These are phyloP conservation scores for Dothistroma septosporum DNA, from an alignment of 2,329 filamentous ascomycete genomes.

Conservation along the genomic window DNA sequence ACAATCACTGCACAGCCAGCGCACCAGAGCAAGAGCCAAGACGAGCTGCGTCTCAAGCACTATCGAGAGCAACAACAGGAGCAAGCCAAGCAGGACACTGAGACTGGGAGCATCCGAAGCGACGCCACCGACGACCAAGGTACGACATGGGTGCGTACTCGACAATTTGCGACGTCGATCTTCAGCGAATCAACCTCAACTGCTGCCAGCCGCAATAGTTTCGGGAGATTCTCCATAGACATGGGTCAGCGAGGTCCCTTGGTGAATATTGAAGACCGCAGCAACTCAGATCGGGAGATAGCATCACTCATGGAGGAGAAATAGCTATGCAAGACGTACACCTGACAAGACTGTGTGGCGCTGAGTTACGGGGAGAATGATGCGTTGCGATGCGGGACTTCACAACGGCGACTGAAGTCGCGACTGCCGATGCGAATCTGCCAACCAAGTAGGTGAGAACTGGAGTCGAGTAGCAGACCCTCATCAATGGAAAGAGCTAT, in stretches of 20 bases:
- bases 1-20: background rate
- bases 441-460: too few species aligned
- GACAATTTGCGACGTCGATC: background rate
- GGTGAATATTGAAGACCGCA: background rate
- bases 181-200: background rate
- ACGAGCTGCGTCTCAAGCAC: background rate
- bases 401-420: too few species aligned
- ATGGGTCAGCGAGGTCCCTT: background rate
- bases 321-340: background rate
- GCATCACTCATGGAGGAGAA: background rate
- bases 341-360: background rate
- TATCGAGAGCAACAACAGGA: background rate
- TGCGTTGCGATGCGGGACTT: too few species aligned
- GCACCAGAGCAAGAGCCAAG: background rate
- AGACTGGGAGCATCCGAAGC: background rate
- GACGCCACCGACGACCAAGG: background rate
- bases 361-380: too few species aligned
- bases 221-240: background rate
- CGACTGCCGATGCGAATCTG: too few species aligned
- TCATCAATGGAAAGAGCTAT: too few species aligned
- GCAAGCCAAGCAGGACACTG: background rate
- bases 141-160: background rate
- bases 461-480: too few species aligned
- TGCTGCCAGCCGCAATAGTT: background rate
- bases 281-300: background rate